Base-by-base conservation (phyloP, 2,329 filamentous ascomycete species). In the Hypoxylon sp. region DNA sequence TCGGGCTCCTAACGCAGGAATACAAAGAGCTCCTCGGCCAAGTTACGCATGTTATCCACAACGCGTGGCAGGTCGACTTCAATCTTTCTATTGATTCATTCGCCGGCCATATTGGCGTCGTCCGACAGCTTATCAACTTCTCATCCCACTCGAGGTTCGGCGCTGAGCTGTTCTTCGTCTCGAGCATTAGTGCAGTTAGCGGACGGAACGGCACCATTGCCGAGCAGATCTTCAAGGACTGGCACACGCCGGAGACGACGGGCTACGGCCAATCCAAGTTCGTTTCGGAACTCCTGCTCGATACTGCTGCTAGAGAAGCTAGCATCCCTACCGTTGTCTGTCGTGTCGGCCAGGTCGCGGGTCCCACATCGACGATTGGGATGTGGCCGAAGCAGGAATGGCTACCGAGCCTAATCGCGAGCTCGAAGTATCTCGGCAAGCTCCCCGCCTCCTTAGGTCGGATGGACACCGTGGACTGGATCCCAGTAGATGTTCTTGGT, bases 251-350 rank as follows among this genome's bases (percentile, higher is more conserved):
- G 0, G 7, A 22, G 38, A 11, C 28, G 0, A 62, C 36, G 9
- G 70, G 71, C 0, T 73, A 73, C 52, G 71, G 64, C 1, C 36
- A 69, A 36, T 67, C 66, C 18, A 73, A 73, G 64, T 68, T 73
- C 20, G 26, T 72, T 33, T 52, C 72, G 1, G 70, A 73, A 56
- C 68, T 64, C 7, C 24, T 73, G 0, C 64, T 73, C 4, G 64
- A 73, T 22, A 45, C 48, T 1, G 70, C 70, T 3, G 62, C 66
- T 2, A 45, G 55, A 12, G 64, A 70, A 11, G 66, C 66, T 2
- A 48, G 45, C 5, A 44, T 73, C 33, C 51, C 67, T 2, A 11
- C 61, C 4, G 18, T 54, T 16, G 38, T 70, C 28, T 69, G 61
- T 46, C 70, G 69, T 12, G 62, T 73, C 0, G 71, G 70, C 2